A percentile compares a stretch with the other conserved stretches of the same genome.
phyloP scores from a whole-genome alignment of 768 basidiomycete genomes.

The Hortiboletus flavorubellus region DNA sequence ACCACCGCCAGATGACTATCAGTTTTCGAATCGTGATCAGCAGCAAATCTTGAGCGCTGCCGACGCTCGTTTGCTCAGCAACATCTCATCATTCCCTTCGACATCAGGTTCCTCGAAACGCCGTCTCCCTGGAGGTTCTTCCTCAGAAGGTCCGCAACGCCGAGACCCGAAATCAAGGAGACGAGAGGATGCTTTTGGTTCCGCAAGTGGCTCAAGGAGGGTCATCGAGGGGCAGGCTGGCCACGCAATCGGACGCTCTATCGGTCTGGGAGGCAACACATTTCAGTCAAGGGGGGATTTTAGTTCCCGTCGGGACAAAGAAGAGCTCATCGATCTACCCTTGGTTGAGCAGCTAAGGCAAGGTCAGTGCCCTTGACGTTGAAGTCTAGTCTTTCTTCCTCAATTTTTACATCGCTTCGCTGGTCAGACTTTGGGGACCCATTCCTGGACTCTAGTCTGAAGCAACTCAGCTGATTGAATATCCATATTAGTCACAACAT shows the following conservation, averaged over 20 bases:
- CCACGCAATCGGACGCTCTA: conserved; percentile 4
- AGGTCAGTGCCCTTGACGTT: conserved; percentile 33
- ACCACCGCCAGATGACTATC: conserved; percentile 36
- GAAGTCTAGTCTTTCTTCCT: conserved; percentile 1
- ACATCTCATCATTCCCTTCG: conserved; percentile 18
- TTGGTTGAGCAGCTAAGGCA: conserved; percentile 54
- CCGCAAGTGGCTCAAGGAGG: conserved; percentile 22
- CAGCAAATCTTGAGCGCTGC: conserved; percentile 22
- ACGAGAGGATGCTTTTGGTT: conserved; percentile 39
- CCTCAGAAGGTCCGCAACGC: conserved; percentile 40
- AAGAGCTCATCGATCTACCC: conserved; percentile 49
- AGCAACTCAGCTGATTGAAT: conserved; percentile 22
- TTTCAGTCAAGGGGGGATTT: conserved; percentile 34
- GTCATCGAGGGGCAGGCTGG: conserved; percentile 21
- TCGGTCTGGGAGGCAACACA: conserved; percentile 17
- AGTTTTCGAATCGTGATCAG: conserved; percentile 29
- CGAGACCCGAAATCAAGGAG: conserved; percentile 52
- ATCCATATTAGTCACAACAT: neutral
- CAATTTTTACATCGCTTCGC: neutral
- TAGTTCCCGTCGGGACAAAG: conserved; percentile 49
- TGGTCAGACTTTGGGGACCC: conserved; percentile 53
- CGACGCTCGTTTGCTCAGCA: conserved; percentile 21
- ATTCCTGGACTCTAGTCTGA: conserved; percentile 39
- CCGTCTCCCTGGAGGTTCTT: conserved; percentile 47
- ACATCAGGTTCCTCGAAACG: conserved; percentile 43